These are phyloP conservation scores for Dichotomopilus funicola DNA, from an alignment of 2,329 filamentous ascomycete genomes.

Conservation along the genomic window DNA sequence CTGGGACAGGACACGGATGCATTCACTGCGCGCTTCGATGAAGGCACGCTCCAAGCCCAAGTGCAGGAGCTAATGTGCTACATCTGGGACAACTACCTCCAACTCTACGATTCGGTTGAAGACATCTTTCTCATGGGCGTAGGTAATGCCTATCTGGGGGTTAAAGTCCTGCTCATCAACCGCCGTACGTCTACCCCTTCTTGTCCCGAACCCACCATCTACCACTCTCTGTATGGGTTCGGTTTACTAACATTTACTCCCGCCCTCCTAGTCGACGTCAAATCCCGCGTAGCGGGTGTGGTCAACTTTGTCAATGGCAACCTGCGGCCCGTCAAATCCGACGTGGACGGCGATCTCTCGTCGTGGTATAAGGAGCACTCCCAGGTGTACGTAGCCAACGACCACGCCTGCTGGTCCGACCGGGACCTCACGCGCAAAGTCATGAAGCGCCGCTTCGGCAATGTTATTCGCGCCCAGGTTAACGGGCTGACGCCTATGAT, in stretches of 20 bases:
- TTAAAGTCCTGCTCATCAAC: constrained; percentile 73
- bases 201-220: constrained; percentile 2
- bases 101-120: constrained; percentile 62
- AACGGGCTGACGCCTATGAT: constrained; percentile 51
- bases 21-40: constrained; percentile 39
- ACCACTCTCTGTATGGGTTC: neutral
- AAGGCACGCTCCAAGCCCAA: constrained; percentile 48
- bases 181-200: constrained; percentile 47
- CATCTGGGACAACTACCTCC: constrained; percentile 95
- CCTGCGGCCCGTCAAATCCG: constrained; percentile 71
- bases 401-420: constrained; percentile 71
- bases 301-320: constrained; percentile 76
- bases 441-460: constrained; percentile 53
- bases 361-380: constrained; percentile 82
- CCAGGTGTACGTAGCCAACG: constrained; percentile 66
- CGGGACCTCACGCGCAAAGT: constrained; percentile 54
- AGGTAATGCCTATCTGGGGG: constrained; percentile 79
- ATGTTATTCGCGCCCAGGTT: constrained; percentile 46
- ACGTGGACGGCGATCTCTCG: constrained; percentile 64
- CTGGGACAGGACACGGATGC: constrained; percentile 40
- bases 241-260: neutral
- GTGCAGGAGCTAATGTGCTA: constrained; percentile 73
- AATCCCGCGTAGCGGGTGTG: constrained; percentile 61
- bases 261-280: constrained; percentile 45
- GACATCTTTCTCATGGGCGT: constrained; percentile 82